Evolutionary conservation across 768 basidiomycete genomes (phyloP), one percentile per base, ranked within the genome.

Genomic region (Podaxis mareebaensis): DNA sequence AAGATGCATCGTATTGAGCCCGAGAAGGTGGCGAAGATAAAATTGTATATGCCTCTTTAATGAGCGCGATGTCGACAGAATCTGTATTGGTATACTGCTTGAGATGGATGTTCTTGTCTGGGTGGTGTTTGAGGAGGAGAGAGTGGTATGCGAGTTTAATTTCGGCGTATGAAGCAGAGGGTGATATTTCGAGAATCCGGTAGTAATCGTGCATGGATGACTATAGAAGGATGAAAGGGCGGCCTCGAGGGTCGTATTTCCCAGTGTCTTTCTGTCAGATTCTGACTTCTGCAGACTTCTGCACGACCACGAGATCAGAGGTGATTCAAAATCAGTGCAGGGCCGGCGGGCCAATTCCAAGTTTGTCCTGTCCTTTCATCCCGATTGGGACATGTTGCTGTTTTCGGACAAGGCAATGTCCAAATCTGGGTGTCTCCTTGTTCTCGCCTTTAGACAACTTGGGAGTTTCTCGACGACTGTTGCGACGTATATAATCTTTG

Each of bases 131-230:
- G 5, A 92, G 77, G 36, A 94, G 83, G 8, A 82, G 81, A 33
- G 81, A 83, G 68, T 86, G 91, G 71, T 92, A 92, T 20, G 79
- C 91, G 11, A 75, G 67, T 74, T 91, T 94, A 72, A 93, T 81
- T 56, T 91, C 83, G 24, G 74, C 68, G 4, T 71, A 51, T 1
- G 84, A 77, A 17, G 87, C 86, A 70, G 83, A 72, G 33, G 71
- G 78, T 2, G 81, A 64, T 52, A 91, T 66, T 8, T 77, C 74
- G 63, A 93, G 85, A 48, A 91, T 68, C 24, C 73, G 71, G 74
- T 93, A 93, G 69, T 83, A 88, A 75, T 91, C 79, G 62, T 73
- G 42, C 55, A 63, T 51, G 49, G 26, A 49, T 20, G 13, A 8
- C 49, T 12, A 51, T 10, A 28, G 49, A 51, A 51, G 49, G 49